Conservation (phyloP, 345 rosid genomes). For the Geranium brycei region DNA sequence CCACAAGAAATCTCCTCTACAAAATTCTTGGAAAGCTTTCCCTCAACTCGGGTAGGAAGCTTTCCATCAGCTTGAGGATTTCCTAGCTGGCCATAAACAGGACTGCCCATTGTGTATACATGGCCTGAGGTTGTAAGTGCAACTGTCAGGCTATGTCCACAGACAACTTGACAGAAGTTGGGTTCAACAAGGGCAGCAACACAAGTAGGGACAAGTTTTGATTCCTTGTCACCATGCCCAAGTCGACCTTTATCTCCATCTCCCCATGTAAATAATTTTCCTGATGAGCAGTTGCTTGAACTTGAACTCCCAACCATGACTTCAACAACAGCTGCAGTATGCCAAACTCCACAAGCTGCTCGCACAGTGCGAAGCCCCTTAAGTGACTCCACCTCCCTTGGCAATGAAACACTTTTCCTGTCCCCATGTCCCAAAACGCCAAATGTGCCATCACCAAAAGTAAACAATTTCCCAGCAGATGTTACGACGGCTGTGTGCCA, state of each 20-base stretch:
- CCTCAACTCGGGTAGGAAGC: conserved; percentile 72
- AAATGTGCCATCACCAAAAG: conserved; percentile 75
- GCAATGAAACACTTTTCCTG: conserved; percentile 42
- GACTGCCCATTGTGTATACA: conserved; percentile 91
- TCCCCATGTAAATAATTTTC: conserved; percentile 96
- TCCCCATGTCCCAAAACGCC: conserved; percentile 77
- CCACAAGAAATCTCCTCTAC: conserved; percentile 95
- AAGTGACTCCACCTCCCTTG: conserved; percentile 68
- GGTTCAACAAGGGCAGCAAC: conserved; percentile 97
- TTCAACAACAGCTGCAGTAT: conserved; percentile 90
- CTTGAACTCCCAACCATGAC: conserved; percentile 88
- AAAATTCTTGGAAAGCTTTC: conserved; percentile 71
- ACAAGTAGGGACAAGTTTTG: conserved; percentile 83
- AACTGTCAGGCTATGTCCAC: conserved; percentile 89
- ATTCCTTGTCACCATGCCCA: conserved; percentile 94
- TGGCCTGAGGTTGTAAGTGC: conserved; percentile 81
- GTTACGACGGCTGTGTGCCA: conserved; percentile 79
- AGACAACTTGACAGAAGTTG: conserved; percentile 82
- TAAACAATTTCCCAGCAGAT: conserved; percentile 61
- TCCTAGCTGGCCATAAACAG: conserved; percentile 94
- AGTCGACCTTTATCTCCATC: conserved; percentile 97
- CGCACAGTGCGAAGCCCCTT: conserved; percentile 69
- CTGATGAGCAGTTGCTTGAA: conserved; percentile 88
- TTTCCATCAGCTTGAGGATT: conserved; percentile 84
- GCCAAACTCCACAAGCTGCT: conserved; percentile 84